Evolutionary conservation across 2,329 filamentous ascomycete species (phyloP), one percentile per base, ranked within the genome.

Genomic region (Pseudopyricularia javanii): DNA sequence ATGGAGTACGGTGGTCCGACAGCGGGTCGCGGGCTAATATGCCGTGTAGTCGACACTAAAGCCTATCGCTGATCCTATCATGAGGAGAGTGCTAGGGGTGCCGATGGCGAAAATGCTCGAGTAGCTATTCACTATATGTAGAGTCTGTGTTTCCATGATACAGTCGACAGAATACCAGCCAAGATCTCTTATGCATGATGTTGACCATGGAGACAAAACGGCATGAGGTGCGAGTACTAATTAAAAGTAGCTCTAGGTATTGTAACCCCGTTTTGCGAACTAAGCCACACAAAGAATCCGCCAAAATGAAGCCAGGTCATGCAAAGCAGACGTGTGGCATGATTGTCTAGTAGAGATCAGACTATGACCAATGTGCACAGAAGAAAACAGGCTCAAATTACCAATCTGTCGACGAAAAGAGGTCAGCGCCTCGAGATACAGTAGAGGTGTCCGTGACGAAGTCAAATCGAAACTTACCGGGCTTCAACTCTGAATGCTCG

Each of bases 111-210:
- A 72, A n/a, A 75, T 61, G 51, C 64, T 59, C 58, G 91, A 80
- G 50, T 77, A 66, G 47, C 66, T 63, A 63, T 88, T 90, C 47
- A 91, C 82, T 1, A 87, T 83, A 54, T 88, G 75, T 59, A 93
- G 75, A 7, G 91, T 75, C 64, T 91, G 84, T 0, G 86, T 85
- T 17, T 86, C 88, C 15, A 91, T 86, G 56, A 93, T 90, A 53
- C 80, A 78, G 62, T 93, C 91, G 58, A 90, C 82, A 0, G 83
- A 75, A 4, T 83, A 83, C 82, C 88, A 91, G 50, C 87, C 87
- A 5, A 89, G 65, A 61, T 82, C 88, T 30, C 83, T 81, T n/a
- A n/a, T n/a, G n/a, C 15, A 88, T 68, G 37, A 85, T 70, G 66
- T 88, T 87, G 64, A 90, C 82, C 59, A 84, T 67, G 51, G 85